Evolutionary conservation across 805 yeast genomes (phyloP).

Genomic region (Candida easanensis): DNA sequence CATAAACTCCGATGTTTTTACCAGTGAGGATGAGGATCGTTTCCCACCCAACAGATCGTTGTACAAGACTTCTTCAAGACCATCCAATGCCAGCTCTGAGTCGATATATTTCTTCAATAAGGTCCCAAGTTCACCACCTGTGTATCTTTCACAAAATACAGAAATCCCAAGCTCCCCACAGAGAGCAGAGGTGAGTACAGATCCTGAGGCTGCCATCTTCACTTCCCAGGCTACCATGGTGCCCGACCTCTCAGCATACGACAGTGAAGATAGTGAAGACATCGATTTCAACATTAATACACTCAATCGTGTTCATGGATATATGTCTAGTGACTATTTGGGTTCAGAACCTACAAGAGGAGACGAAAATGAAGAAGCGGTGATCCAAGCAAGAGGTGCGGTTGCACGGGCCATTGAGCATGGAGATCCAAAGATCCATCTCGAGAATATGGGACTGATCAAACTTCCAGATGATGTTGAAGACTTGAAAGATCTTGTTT

Average conservation of each 20-base stretch:
- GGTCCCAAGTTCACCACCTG: constrained; percentile 28
- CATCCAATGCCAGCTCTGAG: constrained; percentile 24
- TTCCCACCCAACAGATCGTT: constrained; percentile 2
- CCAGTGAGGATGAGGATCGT: constrained; percentile 21
- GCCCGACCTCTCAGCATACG: background rate
- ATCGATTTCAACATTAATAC: constrained; percentile 26
- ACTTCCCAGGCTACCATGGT: constrained; percentile 26
- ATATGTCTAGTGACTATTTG: constrained; percentile 23
- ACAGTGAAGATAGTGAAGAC: constrained; percentile 15
- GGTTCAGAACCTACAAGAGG: constrained; percentile 16
- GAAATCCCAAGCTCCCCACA: constrained; percentile 21
- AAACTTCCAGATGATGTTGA: constrained; percentile 56
- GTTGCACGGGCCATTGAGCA: constrained; percentile 49
- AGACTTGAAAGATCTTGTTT: constrained; percentile 55
- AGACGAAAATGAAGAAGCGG: constrained; percentile 19
- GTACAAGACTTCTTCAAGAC: constrained; percentile 18
- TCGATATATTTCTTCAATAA: constrained; percentile 21
- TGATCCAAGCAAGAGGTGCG: constrained; percentile 35
- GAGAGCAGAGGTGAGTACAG: background rate
- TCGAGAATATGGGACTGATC: constrained; percentile 46
- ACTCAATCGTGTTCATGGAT: constrained; percentile 23
- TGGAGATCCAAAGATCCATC: constrained; percentile 38
- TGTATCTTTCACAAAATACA: background rate
- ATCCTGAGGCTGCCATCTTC: constrained; percentile 7
- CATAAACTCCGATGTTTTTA: constrained; percentile 20